Conservation (phyloP, 345 rosid genomes). For the Alliaria petiolata region DNA sequence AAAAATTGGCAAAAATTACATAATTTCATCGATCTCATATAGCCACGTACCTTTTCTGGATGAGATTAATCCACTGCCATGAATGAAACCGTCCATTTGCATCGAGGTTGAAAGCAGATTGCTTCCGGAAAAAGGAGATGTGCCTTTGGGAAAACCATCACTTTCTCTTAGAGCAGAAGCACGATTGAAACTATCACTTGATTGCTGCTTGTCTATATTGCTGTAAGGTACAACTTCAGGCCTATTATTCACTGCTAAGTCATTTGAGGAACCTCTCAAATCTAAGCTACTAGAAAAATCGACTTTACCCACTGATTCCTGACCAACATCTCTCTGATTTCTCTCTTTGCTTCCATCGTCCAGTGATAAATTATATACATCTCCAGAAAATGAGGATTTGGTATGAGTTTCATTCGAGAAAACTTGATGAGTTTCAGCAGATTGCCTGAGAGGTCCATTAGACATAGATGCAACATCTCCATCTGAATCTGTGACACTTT, state of each 20-base stretch:
- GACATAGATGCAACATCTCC: conserved; percentile 47
- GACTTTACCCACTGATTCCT: conserved; percentile 31
- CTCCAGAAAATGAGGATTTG: conserved; percentile 20
- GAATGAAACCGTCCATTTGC: conserved; percentile 26
- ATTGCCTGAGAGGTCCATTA: conserved; percentile 27
- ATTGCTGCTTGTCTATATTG: conserved; percentile 31
- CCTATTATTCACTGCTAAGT: conserved; percentile 26
- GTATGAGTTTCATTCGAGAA: conserved; percentile 24
- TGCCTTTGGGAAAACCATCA: conserved; percentile 27
- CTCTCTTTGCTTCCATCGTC: conserved; percentile 33
- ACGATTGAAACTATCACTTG: conserved; percentile 31
- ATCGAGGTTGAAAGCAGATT: conserved; percentile 28
- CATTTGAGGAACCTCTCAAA: conserved; percentile 32
- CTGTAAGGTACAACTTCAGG: conserved; percentile 27
- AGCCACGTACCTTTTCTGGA: conserved; percentile 35
- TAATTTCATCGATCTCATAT: conserved; percentile 10
- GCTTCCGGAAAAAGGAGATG: conserved; percentile 34
- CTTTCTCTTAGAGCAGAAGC: conserved; percentile 35
- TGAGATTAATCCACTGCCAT: conserved; percentile 34
- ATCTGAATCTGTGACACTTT: conserved; percentile 40
- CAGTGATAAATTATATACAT: conserved; percentile 34
- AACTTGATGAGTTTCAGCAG: conserved; percentile 29
- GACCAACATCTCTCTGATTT: conserved; percentile 30
- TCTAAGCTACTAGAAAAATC: conserved; percentile 33
- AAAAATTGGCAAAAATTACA: conserved; percentile 3